These are phyloP conservation scores for Zychaea mexicana DNA, from an alignment of 371 early-diverging fungal species.

Conservation along the genomic window DNA sequence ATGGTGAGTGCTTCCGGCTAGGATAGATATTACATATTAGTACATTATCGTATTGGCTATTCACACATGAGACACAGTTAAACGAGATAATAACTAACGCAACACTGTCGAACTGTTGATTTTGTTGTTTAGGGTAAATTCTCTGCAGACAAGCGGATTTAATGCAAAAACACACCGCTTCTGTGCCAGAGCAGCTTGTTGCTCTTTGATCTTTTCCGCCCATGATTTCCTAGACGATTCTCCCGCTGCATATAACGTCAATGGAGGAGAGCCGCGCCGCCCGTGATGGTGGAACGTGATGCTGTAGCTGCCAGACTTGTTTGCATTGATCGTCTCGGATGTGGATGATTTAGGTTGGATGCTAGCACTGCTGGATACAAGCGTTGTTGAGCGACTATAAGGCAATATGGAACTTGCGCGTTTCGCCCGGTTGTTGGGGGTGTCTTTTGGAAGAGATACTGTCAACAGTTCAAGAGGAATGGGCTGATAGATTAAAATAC, in stretches of 20 bases:
- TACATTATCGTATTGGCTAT: not conserved
- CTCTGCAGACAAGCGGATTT: slow-evolving; percentile 13
- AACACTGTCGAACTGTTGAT: slow-evolving; percentile 17
- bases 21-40: too few relatives aligned
- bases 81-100: too few relatives aligned
- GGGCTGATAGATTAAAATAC: slow-evolving; percentile 20
- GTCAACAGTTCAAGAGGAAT: slow-evolving; percentile 25
- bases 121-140: slow-evolving; percentile 19
- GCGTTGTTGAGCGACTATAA: slow-evolving; percentile 28
- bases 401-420: slow-evolving; percentile 40
- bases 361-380: slow-evolving; percentile 30
- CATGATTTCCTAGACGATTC: slow-evolving; percentile 79
- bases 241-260: slow-evolving; percentile 73
- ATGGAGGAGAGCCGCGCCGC: slow-evolving; percentile 58
- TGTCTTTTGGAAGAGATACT: slow-evolving; percentile 11
- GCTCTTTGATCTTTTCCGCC: slow-evolving; percentile 79
- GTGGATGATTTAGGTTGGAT: slow-evolving; percentile 15
- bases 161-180: slow-evolving; percentile 55
- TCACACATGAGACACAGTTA: not conserved
- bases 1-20: too few relatives aligned
- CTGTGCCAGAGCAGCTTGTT: slow-evolving; percentile 27
- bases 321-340: slow-evolving; percentile 56
- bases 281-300: slow-evolving; percentile 82
- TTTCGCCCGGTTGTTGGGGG: slow-evolving; percentile 19
- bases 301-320: slow-evolving; percentile 68